These are phyloP conservation scores for Cicer judaicum DNA, from an alignment of 306 rosid genomes.

Conservation along the genomic window DNA sequence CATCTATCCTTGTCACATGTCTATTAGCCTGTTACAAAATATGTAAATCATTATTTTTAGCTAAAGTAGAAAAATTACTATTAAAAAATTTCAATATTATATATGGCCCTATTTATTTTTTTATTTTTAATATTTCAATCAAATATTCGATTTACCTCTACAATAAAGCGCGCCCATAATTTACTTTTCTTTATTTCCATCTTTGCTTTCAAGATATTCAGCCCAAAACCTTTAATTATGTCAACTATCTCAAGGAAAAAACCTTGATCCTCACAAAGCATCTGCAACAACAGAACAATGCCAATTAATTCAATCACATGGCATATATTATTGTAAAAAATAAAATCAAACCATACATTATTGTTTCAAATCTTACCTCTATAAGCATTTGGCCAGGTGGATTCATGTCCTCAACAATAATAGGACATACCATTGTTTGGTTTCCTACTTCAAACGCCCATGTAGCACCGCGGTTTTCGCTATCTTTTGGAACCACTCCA, in stretches of 20 bases:
- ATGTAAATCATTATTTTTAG: slow-evolving; percentile 25
- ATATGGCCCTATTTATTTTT: slow-evolving; percentile 1
- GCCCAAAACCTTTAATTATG: slow-evolving; percentile 62
- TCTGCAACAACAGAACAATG: slow-evolving; percentile 55
- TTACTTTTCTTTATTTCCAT: slow-evolving; percentile 72
- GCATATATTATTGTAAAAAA: neutral
- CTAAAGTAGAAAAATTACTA: neutral
- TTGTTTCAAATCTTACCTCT: slow-evolving; percentile 60
- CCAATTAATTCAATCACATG: slow-evolving; percentile 4
- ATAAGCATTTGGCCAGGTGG: slow-evolving; percentile 85
- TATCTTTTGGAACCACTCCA: slow-evolving; percentile 53
- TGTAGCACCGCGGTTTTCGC: slow-evolving; percentile 60
- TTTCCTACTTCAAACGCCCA: slow-evolving; percentile 79
- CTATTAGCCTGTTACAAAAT: slow-evolving; percentile 57
- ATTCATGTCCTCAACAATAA: slow-evolving; percentile 81
- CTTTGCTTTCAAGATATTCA: slow-evolving; percentile 78
- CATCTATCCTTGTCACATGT: slow-evolving; percentile 71
- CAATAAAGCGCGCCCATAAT: slow-evolving; percentile 78
- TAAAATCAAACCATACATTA: neutral
- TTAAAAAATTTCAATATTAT: neutral
- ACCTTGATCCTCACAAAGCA: slow-evolving; percentile 79
- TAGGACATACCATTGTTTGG: slow-evolving; percentile 75
- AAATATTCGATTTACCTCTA: slow-evolving; percentile 62
- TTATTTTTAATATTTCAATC: neutral
- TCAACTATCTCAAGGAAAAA: slow-evolving; percentile 84